Evolutionary conservation across 2,329 filamentous ascomycete species (phyloP).

Genomic region (Paecilomyces sp.): DNA sequence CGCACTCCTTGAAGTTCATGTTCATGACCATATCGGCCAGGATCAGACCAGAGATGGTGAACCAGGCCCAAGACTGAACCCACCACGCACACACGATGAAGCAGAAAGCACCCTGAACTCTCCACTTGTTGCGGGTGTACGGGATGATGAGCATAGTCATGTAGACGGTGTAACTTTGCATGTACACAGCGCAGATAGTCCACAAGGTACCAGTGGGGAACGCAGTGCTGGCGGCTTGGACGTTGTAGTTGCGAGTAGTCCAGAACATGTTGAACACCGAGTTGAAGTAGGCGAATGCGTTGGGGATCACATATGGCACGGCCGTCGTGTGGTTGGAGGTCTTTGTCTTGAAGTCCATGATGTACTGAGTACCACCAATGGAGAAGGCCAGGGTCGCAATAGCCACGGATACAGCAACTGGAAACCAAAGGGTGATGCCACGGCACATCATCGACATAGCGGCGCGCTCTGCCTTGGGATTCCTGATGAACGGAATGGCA

Average conservation of each 20-base stretch:
- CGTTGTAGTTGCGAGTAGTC: constrained; percentile 29
- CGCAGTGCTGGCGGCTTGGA: constrained; percentile 33
- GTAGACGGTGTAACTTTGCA: constrained; percentile 43
- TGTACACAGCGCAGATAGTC: constrained; percentile 37
- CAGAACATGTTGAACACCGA: constrained; percentile 43
- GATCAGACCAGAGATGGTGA: constrained; percentile 34
- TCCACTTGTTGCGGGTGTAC: constrained; percentile 36
- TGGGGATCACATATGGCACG: constrained; percentile 25
- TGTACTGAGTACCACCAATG: constrained; percentile 22
- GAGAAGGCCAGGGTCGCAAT: constrained; percentile 31
- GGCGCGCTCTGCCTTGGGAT: constrained; percentile 25
- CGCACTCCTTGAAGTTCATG: constrained; percentile 28
- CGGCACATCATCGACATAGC: constrained; percentile 37
- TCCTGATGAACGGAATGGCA: constrained; percentile 34
- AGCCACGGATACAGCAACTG: constrained; percentile 33
- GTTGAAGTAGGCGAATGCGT: constrained; percentile 38
- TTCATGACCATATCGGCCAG: constrained; percentile 36
- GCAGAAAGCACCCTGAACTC: constrained; percentile 27
- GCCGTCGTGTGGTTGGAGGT: constrained; percentile 32
- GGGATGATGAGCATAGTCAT: constrained; percentile 43
- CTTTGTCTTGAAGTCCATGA: constrained; percentile 28
- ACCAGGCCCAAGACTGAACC: constrained; percentile 42
- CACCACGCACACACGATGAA: constrained; percentile 41
- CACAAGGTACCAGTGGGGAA: constrained; percentile 41
- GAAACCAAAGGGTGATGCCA: constrained; percentile 35